phyloP scores from a whole-genome alignment of 331 rosid species.

The Malus hybrid region DNA sequence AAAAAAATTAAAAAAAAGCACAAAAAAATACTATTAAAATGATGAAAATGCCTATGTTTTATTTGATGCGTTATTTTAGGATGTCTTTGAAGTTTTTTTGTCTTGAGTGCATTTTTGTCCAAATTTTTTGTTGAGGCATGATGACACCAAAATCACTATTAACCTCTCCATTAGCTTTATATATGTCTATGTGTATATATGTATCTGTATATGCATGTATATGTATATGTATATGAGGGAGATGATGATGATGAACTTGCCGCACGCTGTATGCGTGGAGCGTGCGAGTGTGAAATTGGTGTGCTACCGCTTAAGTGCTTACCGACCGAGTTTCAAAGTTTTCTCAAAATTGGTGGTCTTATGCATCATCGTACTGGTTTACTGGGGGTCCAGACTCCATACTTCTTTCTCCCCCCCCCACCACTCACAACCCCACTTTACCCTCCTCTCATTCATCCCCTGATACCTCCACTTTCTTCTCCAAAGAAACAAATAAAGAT shows the following conservation, averaged over 20 bases:
- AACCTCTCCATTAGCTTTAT: too few relatives aligned
- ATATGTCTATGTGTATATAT: too few relatives aligned
- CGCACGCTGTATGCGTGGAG: neutral
- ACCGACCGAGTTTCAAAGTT: neutral
- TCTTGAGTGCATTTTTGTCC: too few relatives aligned
- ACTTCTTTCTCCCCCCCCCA: neutral
- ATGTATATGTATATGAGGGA: neutral
- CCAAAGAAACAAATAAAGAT: neutral
- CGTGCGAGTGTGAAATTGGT: neutral
- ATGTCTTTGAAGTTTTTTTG: too few relatives aligned
- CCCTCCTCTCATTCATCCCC: neutral
- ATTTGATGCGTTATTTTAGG: too few relatives aligned
- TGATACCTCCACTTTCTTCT: neutral
- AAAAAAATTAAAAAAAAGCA: too few relatives aligned
- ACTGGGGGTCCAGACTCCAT: neutral
- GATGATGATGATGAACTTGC: neutral
- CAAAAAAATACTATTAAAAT: too few relatives aligned
- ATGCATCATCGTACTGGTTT: neutral
- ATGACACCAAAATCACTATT: too few relatives aligned
- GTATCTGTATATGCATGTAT: too few relatives aligned
- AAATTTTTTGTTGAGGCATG: too few relatives aligned
- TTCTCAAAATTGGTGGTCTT: neutral
- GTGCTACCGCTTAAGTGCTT: neutral
- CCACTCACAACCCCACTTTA: slow-evolving; percentile 8
- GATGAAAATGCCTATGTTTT: too few relatives aligned